A percentile compares a stretch with the other conserved stretches of the same genome.
These are phyloP conservation scores for Hordeum pubiflorum DNA, from an alignment of 202 grass and related monocot species.

Conservation along the genomic window DNA sequence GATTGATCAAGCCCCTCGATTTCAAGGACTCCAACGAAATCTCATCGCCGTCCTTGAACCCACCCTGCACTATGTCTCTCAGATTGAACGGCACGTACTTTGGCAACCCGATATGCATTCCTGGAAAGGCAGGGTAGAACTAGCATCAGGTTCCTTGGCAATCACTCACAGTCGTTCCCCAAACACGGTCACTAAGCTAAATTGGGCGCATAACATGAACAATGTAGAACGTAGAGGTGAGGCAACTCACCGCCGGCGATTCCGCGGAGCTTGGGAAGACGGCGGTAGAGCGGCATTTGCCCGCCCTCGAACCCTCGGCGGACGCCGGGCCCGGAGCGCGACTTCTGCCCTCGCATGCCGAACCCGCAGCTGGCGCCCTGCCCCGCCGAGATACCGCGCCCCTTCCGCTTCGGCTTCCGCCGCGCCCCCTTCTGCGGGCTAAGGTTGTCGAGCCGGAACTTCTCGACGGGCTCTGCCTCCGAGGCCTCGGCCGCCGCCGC, in stretches of 20 bases:
- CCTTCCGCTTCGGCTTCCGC: constrained; percentile 63
- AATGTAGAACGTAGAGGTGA: not conserved
- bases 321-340: constrained; percentile 76
- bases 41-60: constrained; percentile 89
- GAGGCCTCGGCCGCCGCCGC: constrained; percentile 24
- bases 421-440: constrained; percentile 70
- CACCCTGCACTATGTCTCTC: constrained; percentile 64
- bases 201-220: not conserved
- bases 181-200: not conserved
- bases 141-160: constrained; percentile 11
- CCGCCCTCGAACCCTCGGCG: constrained; percentile 93
- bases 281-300: constrained; percentile 93
- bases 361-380: constrained; percentile 95
- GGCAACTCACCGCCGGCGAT: constrained; percentile 69
- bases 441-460: constrained; percentile 81
- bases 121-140: constrained; percentile 39
- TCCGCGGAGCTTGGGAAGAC: constrained; percentile 84
- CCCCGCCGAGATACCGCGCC: constrained; percentile 78
- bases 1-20: constrained; percentile 73
- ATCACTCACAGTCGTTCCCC: not conserved
- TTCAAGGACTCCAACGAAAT: constrained; percentile 78
- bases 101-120: constrained; percentile 82
- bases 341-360: constrained; percentile 91
- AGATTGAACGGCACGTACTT: constrained; percentile 91
- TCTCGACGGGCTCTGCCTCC: constrained; percentile 23